Base-by-base conservation (phyloP, 176 grass and related monocot genomes). In the Aechmea fasciata region DNA sequence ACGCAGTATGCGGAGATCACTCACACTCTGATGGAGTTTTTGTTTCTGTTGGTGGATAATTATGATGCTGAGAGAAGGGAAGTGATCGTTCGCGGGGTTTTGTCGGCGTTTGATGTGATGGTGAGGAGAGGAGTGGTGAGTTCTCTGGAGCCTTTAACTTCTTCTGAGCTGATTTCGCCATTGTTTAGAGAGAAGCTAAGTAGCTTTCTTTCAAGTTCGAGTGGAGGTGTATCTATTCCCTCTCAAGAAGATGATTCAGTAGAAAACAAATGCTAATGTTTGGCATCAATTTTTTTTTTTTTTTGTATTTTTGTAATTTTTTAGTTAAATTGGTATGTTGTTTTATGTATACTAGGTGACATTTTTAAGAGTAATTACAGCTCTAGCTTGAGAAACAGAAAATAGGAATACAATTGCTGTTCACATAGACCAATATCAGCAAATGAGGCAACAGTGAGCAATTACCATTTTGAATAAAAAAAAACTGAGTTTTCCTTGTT, bases 21-120 rank as follows among this genome's bases (percentile, higher is more conserved):
- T 19, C 83, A 82, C 74, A 85, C 78, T 73, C 84, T 92, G 50
- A 65, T 97, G 49, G 93, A 97, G 70, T 97, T 92, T 74, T 75
- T 97, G 75, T 92, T 97, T 83, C 79, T 97, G 57, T 68, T 97
- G 28, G 74, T 97, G 49, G 93, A 92, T 33, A 90, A 92, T 70
- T 97, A 90, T 85, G 89, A 97, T 70, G 82, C 79, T 52, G 54
- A 15, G 57, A 83, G 82, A 48, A 97, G 81, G 66, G 81, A 82
- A 51, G 66, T 71, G 1, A 78, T 97, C 64, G 76, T 73, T 69
- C 63, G 41, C 10, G 81, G 74, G 64, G 84, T 92, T 69, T 81
- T 68, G 51, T 69, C 3, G 1, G 83, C 84, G 2, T 85, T 92
- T 72, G 49, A 10, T 26, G 64, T 75, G 11, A 74, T 92, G 49